Base-by-base conservation (phyloP, 2,329 filamentous ascomycete species). In the Fusarium bulbicola region DNA sequence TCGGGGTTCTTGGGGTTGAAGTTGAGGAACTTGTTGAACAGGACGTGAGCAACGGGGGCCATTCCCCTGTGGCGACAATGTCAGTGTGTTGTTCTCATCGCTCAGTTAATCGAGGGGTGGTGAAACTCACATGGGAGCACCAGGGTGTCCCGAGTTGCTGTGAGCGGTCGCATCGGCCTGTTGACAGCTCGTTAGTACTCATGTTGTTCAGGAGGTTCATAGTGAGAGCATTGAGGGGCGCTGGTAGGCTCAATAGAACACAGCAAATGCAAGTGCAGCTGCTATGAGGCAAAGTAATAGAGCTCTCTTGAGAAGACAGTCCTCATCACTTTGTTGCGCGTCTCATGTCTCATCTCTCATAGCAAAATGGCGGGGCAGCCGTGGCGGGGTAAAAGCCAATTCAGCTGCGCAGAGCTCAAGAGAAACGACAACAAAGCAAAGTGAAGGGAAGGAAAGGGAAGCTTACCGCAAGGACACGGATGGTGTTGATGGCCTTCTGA, bases 1-100 rank as follows among this genome's bases (percentile, higher is more conserved):
- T 94, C 89, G 79, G 96, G 94, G 91, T 97, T 98, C 92, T 98
- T 97, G 80, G 96, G 96, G 92, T 98, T 99, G 91, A 98, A 99
- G 84, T 87, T 97, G 94, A 99, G 94, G 90, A 98, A 97, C 86
- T 96, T 97, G 91, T 97, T 97, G 88, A 94, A 99, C 76, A 99
- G 91, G 81, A 98, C 94, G 89, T 98, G 96, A 84, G 96, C 92
- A 81, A 95, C 91, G 73, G 96, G 95, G 81, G 96, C 96, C 94
- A 98, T 90, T 83, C 90, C 90, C 90, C 89, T 91, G 34, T 70
- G 72, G 54, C 26, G 54, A 36, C 21, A 74, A 57, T 68, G 78
- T 85, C 76, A 86, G 82, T 77, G 36, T 46, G 26, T 58, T 63
- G 13, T 43, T 58, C 50, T 49, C 65, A 63, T 75, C 43, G 67